Percentiles rank a stretch among this genome's conserved stretches.
phyloP scores from a whole-genome alignment of 306 rosid genomes.

The Carpinus viminea region DNA sequence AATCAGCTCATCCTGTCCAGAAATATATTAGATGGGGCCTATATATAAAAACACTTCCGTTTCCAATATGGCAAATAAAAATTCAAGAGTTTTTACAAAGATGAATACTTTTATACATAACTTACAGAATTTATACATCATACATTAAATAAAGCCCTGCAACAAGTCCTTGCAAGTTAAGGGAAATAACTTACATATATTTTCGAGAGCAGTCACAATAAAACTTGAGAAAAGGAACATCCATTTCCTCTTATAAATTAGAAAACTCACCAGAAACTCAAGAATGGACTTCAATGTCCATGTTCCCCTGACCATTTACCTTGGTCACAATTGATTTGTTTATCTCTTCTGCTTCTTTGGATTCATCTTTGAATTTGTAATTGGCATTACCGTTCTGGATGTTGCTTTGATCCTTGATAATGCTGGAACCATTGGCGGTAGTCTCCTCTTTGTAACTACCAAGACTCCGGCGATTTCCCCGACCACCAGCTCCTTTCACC shows the following conservation, averaged over 20 bases:
- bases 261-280: slow-evolving; percentile 45
- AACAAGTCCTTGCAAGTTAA: slow-evolving; percentile 51
- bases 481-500: slow-evolving; percentile 43
- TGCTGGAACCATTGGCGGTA: slow-evolving; percentile 11
- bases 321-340: slow-evolving; percentile 19
- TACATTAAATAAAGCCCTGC: slow-evolving; percentile 57
- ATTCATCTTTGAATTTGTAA: slow-evolving; percentile 37
- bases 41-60: background rate
- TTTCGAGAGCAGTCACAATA: slow-evolving; percentile 33
- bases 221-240: slow-evolving; percentile 35
- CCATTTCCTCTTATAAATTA: slow-evolving; percentile 48
- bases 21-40: background rate
- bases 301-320: slow-evolving; percentile 49
- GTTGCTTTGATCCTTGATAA: slow-evolving; percentile 32
- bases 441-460: slow-evolving; percentile 34
- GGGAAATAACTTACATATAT: slow-evolving; percentile 47
- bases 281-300: slow-evolving; percentile 43
- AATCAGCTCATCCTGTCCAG: background rate
- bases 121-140: slow-evolving; percentile 61
- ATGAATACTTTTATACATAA: slow-evolving; percentile 41
- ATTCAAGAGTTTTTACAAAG: background rate
- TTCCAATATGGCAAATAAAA: slow-evolving; percentile 5
- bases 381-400: slow-evolving; percentile 31
- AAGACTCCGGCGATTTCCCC: slow-evolving; percentile 38
- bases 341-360: slow-evolving; percentile 38